These are phyloP conservation scores for Clohesyomyces aquaticus DNA, from an alignment of 495 filamentous ascomycete species.

Conservation along the genomic window DNA sequence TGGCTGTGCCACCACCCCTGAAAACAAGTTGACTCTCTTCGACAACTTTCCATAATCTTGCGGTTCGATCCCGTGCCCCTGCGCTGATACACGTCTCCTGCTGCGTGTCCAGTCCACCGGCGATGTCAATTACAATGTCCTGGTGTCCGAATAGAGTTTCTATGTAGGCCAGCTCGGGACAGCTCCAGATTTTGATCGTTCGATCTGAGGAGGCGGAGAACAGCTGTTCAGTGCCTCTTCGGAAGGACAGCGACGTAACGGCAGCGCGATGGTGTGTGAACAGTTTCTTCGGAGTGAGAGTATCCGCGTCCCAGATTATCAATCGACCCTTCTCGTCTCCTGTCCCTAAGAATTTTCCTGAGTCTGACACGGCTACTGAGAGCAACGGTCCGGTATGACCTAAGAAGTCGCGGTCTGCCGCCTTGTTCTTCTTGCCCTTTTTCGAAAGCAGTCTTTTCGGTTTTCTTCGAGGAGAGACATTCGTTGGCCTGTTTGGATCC, in stretches of 20 bases:
- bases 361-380: slow-evolving; percentile 80
- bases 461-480: slow-evolving; percentile 65
- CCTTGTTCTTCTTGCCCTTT: slow-evolving; percentile 55
- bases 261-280: slow-evolving; percentile 92
- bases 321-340: slow-evolving; percentile 81
- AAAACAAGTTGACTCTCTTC: slow-evolving; percentile 96
- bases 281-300: slow-evolving; percentile 74
- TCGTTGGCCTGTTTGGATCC: slow-evolving; percentile 59
- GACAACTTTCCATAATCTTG: slow-evolving; percentile 94
- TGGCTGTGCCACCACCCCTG: slow-evolving; percentile 71
- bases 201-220: slow-evolving; percentile 87
- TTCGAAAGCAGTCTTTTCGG: slow-evolving; percentile 72
- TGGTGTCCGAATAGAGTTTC: slow-evolving; percentile 97
- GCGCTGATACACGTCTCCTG: slow-evolving; percentile 89
- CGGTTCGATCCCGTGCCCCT: slow-evolving; percentile 87
- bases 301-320: slow-evolving; percentile 82
- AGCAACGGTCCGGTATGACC: slow-evolving; percentile 79
- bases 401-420: slow-evolving; percentile 61
- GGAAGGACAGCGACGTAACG: slow-evolving; percentile 81
- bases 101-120: slow-evolving; percentile 62
- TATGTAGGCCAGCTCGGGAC: slow-evolving; percentile 83
- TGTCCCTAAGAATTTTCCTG: slow-evolving; percentile 88
- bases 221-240: slow-evolving; percentile 82
- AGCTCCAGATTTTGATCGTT: slow-evolving; percentile 85
- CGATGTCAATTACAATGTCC: slow-evolving; percentile 81